These are phyloP conservation scores for Viridothelium virens DNA, from an alignment of 495 filamentous ascomycete genomes.

Conservation along the genomic window DNA sequence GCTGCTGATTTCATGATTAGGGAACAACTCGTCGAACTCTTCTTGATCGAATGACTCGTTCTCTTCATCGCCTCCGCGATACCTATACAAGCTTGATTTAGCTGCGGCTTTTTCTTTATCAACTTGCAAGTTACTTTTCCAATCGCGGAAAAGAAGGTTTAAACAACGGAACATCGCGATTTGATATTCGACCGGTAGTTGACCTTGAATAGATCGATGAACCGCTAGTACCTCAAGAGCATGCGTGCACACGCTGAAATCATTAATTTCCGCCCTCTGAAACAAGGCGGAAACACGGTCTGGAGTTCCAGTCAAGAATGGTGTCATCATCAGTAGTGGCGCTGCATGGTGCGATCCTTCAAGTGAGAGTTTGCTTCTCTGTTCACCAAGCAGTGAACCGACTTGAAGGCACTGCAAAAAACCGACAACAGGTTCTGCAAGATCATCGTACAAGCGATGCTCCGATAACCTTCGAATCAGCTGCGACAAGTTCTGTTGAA, in stretches of 20 bases:
- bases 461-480: slow-evolving; percentile 57
- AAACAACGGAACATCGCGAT: slow-evolving; percentile 39
- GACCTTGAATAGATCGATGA: not conserved
- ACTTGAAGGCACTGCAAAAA: slow-evolving; percentile 66
- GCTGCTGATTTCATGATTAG: slow-evolving; percentile 53
- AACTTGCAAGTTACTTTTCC: slow-evolving; percentile 62
- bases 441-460: slow-evolving; percentile 74
- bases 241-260: not conserved
- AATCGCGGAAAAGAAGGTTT: slow-evolving; percentile 63
- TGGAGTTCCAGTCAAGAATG: not conserved
- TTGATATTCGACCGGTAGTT: not conserved
- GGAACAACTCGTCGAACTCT: slow-evolving; percentile 73
- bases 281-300: not conserved
- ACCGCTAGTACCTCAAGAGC: not conserved
- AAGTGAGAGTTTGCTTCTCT: not conserved
- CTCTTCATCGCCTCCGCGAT: slow-evolving; percentile 63
- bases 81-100: slow-evolving; percentile 70
- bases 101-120: slow-evolving; percentile 65
- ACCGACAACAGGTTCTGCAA: slow-evolving; percentile 67
- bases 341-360: not conserved
- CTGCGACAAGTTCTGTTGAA: slow-evolving; percentile 64
- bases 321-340: not conserved
- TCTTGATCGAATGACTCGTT: slow-evolving; percentile 63
- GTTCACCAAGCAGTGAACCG: not conserved
- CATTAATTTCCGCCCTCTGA: not conserved